Conservation (phyloP, 208 protist genomes). For the Leishmania guyanensis region DNA sequence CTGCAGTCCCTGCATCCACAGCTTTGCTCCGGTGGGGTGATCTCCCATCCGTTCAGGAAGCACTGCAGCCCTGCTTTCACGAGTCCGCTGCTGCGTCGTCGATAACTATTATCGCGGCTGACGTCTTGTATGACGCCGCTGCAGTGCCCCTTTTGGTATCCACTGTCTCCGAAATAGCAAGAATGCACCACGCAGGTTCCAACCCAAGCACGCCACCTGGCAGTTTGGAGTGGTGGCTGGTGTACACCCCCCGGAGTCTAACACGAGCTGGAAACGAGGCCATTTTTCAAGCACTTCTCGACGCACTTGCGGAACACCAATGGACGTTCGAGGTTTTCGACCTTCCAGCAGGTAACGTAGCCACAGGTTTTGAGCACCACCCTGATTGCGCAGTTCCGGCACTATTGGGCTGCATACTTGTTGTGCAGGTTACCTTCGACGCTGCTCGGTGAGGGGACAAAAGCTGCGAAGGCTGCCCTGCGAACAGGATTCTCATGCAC, state of each 20-base stretch:
- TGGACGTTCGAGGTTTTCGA: slow-evolving; percentile 15
- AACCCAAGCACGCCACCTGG: not conserved
- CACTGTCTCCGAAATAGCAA: slow-evolving; percentile 20
- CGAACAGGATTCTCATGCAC: too few relatives aligned
- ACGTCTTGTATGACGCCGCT: slow-evolving; percentile 38
- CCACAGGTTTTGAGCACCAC: slow-evolving; percentile 24
- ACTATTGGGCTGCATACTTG: slow-evolving; percentile 30
- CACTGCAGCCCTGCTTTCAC: not conserved
- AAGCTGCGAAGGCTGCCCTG: too few relatives aligned
- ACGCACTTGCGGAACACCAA: not conserved
- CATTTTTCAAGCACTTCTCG: slow-evolving; percentile 28
- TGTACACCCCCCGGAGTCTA: slow-evolving; percentile 44
- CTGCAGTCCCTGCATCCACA: slow-evolving; percentile 1
- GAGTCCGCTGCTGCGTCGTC: not conserved
- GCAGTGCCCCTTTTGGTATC: slow-evolving; percentile 37
- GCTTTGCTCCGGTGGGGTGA: slow-evolving; percentile 32
- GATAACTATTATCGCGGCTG: slow-evolving; percentile 35
- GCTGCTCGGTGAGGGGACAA: not conserved
- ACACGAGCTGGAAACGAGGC: slow-evolving; percentile 30
- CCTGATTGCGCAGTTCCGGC: slow-evolving; percentile 8
- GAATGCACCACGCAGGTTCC: not conserved
- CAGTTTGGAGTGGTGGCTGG: slow-evolving; percentile 35
- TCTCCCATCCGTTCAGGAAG: not conserved
- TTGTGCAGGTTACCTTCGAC: slow-evolving; percentile 4
- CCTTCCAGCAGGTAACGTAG: slow-evolving; percentile 7